A percentile compares a stretch with the other conserved stretches of the same genome.
phyloP scores from a whole-genome alignment of 2,329 filamentous ascomycete genomes.

The Aspergillus sp. region DNA sequence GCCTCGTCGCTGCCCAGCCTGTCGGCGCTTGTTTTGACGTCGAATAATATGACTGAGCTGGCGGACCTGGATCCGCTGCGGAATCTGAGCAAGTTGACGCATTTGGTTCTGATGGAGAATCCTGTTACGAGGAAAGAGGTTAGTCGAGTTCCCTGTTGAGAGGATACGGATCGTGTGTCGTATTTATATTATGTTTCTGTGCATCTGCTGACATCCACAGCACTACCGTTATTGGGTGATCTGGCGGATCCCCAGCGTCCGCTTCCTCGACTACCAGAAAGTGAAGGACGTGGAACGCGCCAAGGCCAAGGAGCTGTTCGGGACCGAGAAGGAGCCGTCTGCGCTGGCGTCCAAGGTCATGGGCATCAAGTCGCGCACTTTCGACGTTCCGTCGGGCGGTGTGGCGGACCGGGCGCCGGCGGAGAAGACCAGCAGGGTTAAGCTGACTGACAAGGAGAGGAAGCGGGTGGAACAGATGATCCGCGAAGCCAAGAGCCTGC shows the following conservation, averaged over 20 bases:
- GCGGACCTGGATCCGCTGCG: slow-evolving; percentile 77
- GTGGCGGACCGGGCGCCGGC: slow-evolving; percentile 34
- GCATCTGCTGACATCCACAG: slow-evolving; percentile 37
- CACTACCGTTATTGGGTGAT: slow-evolving; percentile 89
- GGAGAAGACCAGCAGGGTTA: slow-evolving; percentile 63
- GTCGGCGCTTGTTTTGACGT: slow-evolving; percentile 68
- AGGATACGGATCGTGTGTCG: too few species aligned
- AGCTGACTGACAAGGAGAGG: slow-evolving; percentile 81
- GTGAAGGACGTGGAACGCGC: slow-evolving; percentile 78
- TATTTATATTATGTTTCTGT: neutral
- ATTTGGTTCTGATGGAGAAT: slow-evolving; percentile 75
- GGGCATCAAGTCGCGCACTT: slow-evolving; percentile 69
- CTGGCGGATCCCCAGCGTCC: slow-evolving; percentile 72
- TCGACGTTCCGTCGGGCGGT: slow-evolving; percentile 43
- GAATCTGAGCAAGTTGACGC: slow-evolving; percentile 60
- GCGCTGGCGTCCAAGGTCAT: slow-evolving; percentile 76
- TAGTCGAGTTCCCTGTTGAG: too few species aligned
- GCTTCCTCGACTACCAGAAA: slow-evolving; percentile 87
- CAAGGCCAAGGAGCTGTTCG: slow-evolving; percentile 72
- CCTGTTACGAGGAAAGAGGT: slow-evolving; percentile 90
- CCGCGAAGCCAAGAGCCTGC: slow-evolving; percentile 74
- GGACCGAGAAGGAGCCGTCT: slow-evolving; percentile 65
- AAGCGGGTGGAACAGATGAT: slow-evolving; percentile 79
- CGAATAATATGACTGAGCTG: slow-evolving; percentile 74
- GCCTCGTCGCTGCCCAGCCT: slow-evolving; percentile 71